phyloP scores from a whole-genome alignment of 257 asterid species.

The Solanum pimpinellifolium region DNA sequence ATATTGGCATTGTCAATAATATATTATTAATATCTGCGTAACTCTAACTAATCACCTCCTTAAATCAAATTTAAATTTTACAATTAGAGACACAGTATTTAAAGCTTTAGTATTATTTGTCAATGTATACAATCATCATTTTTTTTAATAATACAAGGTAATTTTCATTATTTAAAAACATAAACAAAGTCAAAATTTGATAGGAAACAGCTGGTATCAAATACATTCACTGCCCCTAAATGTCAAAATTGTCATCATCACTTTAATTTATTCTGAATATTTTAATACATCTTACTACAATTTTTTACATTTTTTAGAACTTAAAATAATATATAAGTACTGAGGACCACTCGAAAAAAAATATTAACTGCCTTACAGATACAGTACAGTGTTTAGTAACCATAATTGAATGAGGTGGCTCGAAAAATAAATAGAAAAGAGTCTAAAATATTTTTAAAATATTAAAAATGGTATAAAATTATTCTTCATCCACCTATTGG shows the following conservation, averaged over 20 bases:
- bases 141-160: slow-evolving; percentile 12
- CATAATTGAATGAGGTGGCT: neutral
- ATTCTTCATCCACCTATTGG: accelerated
- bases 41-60: neutral
- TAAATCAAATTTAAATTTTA: neutral
- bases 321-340: neutral
- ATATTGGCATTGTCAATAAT: too few species aligned
- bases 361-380: neutral
- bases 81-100: neutral
- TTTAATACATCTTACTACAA: neutral
- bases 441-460: too few species aligned
- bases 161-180: slow-evolving; percentile 3
- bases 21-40: neutral
- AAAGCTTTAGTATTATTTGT: neutral
- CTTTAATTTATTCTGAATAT: neutral
- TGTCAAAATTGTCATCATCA: neutral
- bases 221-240: neutral
- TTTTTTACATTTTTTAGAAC: neutral
- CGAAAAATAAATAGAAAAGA: neutral
- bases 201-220: slow-evolving; percentile 4
- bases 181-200: slow-evolving; percentile 15
- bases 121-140: neutral
- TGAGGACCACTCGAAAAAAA: neutral
- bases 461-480: too few species aligned
- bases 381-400: neutral